phyloP scores from a whole-genome alignment of 345 rosid genomes.

The Isatis tinctoria region DNA sequence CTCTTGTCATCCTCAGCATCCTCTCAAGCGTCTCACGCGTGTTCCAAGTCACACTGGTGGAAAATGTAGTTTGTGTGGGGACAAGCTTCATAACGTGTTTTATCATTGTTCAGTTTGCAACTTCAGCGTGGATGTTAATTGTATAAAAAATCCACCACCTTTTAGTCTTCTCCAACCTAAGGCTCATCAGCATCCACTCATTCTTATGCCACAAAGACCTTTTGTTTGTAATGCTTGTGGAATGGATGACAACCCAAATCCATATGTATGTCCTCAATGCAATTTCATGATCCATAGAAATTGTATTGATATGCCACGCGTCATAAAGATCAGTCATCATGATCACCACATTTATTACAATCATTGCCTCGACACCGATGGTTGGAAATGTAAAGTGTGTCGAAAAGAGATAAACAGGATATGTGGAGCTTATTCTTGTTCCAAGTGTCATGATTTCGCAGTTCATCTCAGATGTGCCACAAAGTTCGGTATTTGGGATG shows the following conservation, averaged over 20 bases:
- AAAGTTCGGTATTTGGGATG: conserved; percentile 1
- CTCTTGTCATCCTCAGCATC: conserved; percentile 2
- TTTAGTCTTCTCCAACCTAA: not conserved
- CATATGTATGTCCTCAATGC: conserved; percentile 14
- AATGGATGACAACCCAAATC: conserved; percentile 3
- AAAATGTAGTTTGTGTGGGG: not conserved
- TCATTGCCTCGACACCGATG: not conserved
- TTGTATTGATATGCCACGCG: not conserved
- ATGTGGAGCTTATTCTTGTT: conserved; percentile 10
- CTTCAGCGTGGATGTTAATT: not conserved
- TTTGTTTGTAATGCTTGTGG: conserved; percentile 19
- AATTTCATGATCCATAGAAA: conserved; percentile 17
- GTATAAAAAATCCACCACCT: conserved; percentile 11
- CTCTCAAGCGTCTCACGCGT: not conserved
- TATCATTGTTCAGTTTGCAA: conserved; percentile 9
- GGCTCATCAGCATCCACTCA: conserved; percentile 7
- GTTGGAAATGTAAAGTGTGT: conserved; percentile 11
- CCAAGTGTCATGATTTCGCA: not conserved
- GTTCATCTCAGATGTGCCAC: conserved; percentile 14
- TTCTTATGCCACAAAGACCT: not conserved
- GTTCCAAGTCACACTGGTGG: not conserved
- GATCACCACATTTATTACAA: not conserved
- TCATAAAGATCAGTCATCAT: not conserved
- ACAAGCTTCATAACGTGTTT: not conserved
- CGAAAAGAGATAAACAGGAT: not conserved